phyloP scores from a whole-genome alignment of 2,329 filamentous ascomycete genomes.

The Phyllosticta citriasiana region DNA sequence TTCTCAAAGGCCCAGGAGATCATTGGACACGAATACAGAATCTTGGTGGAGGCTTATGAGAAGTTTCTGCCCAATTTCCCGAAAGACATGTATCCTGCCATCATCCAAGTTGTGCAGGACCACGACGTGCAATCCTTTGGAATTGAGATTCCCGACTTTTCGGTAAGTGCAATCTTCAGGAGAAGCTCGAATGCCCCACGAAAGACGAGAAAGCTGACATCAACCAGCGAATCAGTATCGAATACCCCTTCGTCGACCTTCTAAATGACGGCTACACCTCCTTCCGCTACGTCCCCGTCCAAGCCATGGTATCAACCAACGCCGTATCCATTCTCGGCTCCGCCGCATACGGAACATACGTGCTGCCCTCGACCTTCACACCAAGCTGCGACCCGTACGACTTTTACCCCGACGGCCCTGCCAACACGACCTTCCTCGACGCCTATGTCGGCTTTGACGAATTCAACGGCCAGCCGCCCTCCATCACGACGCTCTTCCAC shows the following conservation, averaged over 20 bases:
- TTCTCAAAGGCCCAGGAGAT: constrained; percentile 36
- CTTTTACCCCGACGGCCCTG: neutral
- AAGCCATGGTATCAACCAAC: constrained; percentile 38
- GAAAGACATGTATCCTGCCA: constrained; percentile 42
- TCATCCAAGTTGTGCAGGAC: constrained; percentile 41
- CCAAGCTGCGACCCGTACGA: constrained; percentile 42
- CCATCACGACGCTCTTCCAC: constrained; percentile 16
- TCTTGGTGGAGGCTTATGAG: constrained; percentile 41
- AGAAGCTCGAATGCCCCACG: neutral
- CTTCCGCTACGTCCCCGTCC: constrained; percentile 41
- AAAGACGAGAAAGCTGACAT: neutral
- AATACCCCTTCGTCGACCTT: constrained; percentile 48
- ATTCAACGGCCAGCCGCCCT: constrained; percentile 5
- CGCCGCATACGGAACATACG: constrained; percentile 36
- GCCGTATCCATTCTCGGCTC: constrained; percentile 36
- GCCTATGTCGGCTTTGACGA: constrained; percentile 14
- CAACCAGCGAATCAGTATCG: constrained; percentile 40
- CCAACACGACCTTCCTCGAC: constrained; percentile 14
- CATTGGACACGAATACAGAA: constrained; percentile 40
- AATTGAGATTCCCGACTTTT: constrained; percentile 38
- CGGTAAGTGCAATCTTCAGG: constrained; percentile 27
- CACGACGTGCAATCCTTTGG: constrained; percentile 40
- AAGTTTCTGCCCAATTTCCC: constrained; percentile 41
- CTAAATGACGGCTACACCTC: constrained; percentile 41
- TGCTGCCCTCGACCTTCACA: constrained; percentile 35